Percentiles rank a stretch among this genome's conserved stretches.
These are phyloP conservation scores for Vairimorpha apis DNA, from an alignment of 371 early-diverging fungal species.

Conservation along the genomic window DNA sequence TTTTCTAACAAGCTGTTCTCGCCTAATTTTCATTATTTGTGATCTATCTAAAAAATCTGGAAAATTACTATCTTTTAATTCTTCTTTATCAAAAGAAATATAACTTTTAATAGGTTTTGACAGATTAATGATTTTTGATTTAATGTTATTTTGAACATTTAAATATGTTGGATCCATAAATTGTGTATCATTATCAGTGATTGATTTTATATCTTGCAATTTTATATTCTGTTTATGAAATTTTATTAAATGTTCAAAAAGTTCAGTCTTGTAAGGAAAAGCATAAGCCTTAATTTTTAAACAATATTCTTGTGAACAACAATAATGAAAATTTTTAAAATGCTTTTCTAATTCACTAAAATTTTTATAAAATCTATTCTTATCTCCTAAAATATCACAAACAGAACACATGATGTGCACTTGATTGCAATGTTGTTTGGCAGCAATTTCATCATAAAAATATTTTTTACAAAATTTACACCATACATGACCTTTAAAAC, in stretches of 20 bases:
- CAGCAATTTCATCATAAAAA: slow-evolving; percentile 52
- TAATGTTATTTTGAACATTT: slow-evolving; percentile 8
- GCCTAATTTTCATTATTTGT: slow-evolving; percentile 23
- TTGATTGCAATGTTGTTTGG: slow-evolving; percentile 55
- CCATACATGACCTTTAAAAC: slow-evolving; percentile 57
- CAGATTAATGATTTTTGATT: not conserved
- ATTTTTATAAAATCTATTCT: slow-evolving; percentile 56
- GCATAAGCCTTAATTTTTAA: slow-evolving; percentile 55
- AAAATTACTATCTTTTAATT: not conserved
- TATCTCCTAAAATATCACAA: slow-evolving; percentile 58
- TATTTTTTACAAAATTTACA: slow-evolving; percentile 59
- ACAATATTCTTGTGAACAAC: slow-evolving; percentile 55
- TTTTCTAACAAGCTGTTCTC: slow-evolving; percentile 18
- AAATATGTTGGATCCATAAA: slow-evolving; percentile 24
- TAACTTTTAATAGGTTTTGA: not conserved
- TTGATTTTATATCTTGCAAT: slow-evolving; percentile 24
- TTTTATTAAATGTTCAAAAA: slow-evolving; percentile 48
- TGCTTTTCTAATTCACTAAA: slow-evolving; percentile 59
- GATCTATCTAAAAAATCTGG: slow-evolving; percentile 54
- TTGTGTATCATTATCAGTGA: slow-evolving; percentile 7
- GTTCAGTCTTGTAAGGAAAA: slow-evolving; percentile 61
- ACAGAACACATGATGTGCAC: slow-evolving; percentile 57
- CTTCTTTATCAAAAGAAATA: not conserved
- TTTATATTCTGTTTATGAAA: slow-evolving; percentile 35
- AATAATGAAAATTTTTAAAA: slow-evolving; percentile 58